These are phyloP conservation scores for Trichoderma breve DNA, from an alignment of 2,329 filamentous ascomycete species.

Conservation along the genomic window DNA sequence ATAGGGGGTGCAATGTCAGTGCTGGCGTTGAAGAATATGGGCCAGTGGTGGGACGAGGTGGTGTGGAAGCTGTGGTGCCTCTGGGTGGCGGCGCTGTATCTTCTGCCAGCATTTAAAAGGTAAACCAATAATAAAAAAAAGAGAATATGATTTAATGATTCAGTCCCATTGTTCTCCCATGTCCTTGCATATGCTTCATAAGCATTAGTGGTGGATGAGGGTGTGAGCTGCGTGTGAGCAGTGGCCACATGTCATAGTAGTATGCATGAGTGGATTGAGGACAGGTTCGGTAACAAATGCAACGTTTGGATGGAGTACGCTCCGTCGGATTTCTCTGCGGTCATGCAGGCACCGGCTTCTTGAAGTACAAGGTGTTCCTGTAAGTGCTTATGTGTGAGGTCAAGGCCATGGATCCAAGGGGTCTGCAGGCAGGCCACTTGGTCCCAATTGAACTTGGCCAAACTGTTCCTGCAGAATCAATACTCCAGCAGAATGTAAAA, in stretches of 20 bases:
- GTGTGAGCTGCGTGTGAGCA: background rate
- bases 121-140: background rate
- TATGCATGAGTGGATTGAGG: background rate
- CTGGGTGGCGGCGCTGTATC: conserved; percentile 26
- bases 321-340: background rate
- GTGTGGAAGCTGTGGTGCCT: conserved; percentile 29
- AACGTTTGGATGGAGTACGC: background rate
- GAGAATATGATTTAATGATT: background rate
- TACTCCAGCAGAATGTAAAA: background rate
- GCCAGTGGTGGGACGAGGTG: conserved; percentile 25
- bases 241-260: background rate
- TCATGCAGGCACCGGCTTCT: background rate
- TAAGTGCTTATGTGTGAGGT: background rate
- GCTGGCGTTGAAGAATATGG: conserved; percentile 21
- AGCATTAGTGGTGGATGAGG: background rate
- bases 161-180: background rate
- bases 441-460: background rate
- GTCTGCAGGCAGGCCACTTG: background rate
- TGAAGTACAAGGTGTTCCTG: background rate
- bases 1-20: conserved; percentile 20
- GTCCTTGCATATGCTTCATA: background rate
- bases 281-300: background rate
- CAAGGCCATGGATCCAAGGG: background rate
- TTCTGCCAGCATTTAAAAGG: conserved; percentile 20
- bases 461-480: background rate